Base-by-base conservation (phyloP, 306 rosid species). In the Gynostemma pentaphyllum region DNA sequence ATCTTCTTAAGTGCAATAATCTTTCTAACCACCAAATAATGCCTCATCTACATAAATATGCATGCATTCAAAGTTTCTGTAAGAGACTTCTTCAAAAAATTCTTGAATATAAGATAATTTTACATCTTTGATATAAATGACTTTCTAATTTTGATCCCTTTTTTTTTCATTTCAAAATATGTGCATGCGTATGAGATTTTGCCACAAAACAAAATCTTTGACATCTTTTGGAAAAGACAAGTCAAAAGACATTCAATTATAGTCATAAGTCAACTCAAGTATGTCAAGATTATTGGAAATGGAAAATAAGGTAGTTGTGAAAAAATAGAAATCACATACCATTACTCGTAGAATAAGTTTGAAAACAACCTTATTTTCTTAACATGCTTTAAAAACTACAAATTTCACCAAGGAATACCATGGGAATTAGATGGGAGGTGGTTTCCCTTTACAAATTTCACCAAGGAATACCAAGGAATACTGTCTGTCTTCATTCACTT, bases 261-360 rank as follows among this genome's bases (percentile, higher is more conserved):
- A n/a, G n/a, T n/a, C n/a, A n/a, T n/a, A n/a, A n/a, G 62, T 55
- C 42, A 55, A 55, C 42, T 55, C 62, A 9, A 16, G 40, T 26
- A 29, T 15, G 62, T 55, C 44, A 32, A 55, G 22, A 19, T 19
- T 24, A 7, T 18, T 46, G 11, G n/a, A n/a, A n/a, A n/a, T n/a
- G n/a, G n/a, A n/a, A n/a, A n/a, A n/a, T n/a, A n/a, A n/a, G n/a
- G n/a, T n/a, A n/a, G n/a, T n/a, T n/a, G n/a, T n/a, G n/a, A n/a
- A n/a, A n/a, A n/a, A n/a, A n/a, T n/a, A n/a, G n/a, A n/a, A n/a
- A n/a, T n/a, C n/a, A n/a, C n/a, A n/a, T n/a, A n/a, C n/a, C n/a
- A n/a, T n/a, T n/a, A n/a, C n/a, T n/a, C n/a, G n/a, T n/a, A n/a
- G n/a, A 26, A 27, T 51, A 30, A 13, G 24, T 26, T 53, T 41